A percentile compares a stretch with the other conserved stretches of the same genome.
Evolutionary conservation across 1,284 basidiomycete genomes (phyloP).

Genomic region (Ceratobasidium sp.): DNA sequence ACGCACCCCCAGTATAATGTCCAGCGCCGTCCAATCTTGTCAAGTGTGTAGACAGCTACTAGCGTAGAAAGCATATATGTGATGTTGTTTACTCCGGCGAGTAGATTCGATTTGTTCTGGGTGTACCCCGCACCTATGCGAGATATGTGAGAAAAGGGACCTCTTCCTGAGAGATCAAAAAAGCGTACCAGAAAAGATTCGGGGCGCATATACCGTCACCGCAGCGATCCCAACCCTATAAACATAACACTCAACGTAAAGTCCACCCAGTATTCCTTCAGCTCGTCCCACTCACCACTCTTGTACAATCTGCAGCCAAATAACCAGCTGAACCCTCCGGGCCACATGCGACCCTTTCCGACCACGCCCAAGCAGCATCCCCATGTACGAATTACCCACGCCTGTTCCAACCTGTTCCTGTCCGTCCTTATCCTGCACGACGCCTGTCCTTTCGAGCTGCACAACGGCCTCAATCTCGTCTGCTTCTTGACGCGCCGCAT

Average conservation of each 20-base stretch:
- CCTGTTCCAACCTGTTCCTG: slow-evolving; percentile 16
- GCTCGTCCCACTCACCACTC: slow-evolving; percentile 56
- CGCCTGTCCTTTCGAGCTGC: slow-evolving; percentile 58
- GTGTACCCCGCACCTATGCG: slow-evolving; percentile 24
- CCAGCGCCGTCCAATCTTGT: slow-evolving; percentile 64
- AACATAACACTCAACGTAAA: not conserved
- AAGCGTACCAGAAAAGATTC: slow-evolving; percentile 65
- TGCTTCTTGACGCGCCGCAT: slow-evolving; percentile 51
- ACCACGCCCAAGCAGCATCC: slow-evolving; percentile 40
- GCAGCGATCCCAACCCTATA: slow-evolving; percentile 66
- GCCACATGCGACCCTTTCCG: slow-evolving; percentile 59
- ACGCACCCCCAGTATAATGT: slow-evolving; percentile 62
- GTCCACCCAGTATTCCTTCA: not conserved
- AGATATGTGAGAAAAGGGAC: not conserved
- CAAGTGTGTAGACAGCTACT: slow-evolving; percentile 63
- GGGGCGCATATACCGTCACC: slow-evolving; percentile 66
- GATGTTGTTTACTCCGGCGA: slow-evolving; percentile 54
- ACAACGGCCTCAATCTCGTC: slow-evolving; percentile 63
- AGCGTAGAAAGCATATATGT: slow-evolving; percentile 64
- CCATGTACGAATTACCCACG: slow-evolving; percentile 34
- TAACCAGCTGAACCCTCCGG: slow-evolving; percentile 62
- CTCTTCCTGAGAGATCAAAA: too few relatives aligned
- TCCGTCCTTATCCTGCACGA: slow-evolving; percentile 1
- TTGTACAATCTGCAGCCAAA: slow-evolving; percentile 67
- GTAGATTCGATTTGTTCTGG: slow-evolving; percentile 30